These are phyloP conservation scores for Mycena chlorophos DNA, from an alignment of 768 basidiomycete species.

Conservation along the genomic window DNA sequence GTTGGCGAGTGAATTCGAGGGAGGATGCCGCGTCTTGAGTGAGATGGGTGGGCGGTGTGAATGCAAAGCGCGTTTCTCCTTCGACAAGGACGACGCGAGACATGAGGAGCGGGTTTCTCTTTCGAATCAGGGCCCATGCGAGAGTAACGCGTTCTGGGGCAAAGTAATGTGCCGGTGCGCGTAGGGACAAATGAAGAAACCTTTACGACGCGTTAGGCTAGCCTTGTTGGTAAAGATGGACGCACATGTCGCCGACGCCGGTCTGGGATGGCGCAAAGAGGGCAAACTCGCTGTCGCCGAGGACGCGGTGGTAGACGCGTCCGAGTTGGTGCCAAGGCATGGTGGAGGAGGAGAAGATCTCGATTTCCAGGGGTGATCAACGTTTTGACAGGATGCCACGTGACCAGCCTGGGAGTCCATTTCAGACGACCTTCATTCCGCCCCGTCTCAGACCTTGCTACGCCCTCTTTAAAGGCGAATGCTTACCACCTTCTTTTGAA, in stretches of 20 bases:
- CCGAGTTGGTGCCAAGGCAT: conserved; percentile 15
- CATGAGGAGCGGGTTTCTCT: conserved; percentile 58
- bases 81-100: conserved; percentile 41
- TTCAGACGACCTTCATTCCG: background rate
- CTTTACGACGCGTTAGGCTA: conserved; percentile 15
- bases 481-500: conserved; percentile 16
- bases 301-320: conserved; percentile 24
- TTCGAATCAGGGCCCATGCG: conserved; percentile 60
- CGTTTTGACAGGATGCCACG: no score
- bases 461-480: conserved; percentile 11
- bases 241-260: conserved; percentile 39
- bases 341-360: background rate
- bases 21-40: conserved; percentile 42
- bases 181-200: conserved; percentile 34
- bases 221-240: background rate
- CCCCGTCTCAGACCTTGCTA: background rate
- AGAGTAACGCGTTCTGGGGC: conserved; percentile 38
- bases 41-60: conserved; percentile 42
- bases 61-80: conserved; percentile 31
- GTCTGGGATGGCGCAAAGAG: conserved; percentile 33
- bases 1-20: conserved; percentile 38
- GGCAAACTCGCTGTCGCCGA: conserved; percentile 34
- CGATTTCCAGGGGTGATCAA: background rate
- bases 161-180: conserved; percentile 25
- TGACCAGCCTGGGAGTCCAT: no score